Evolutionary conservation across 257 asterid genomes (phyloP).

Genomic region (Nicotiana noctiflora): DNA sequence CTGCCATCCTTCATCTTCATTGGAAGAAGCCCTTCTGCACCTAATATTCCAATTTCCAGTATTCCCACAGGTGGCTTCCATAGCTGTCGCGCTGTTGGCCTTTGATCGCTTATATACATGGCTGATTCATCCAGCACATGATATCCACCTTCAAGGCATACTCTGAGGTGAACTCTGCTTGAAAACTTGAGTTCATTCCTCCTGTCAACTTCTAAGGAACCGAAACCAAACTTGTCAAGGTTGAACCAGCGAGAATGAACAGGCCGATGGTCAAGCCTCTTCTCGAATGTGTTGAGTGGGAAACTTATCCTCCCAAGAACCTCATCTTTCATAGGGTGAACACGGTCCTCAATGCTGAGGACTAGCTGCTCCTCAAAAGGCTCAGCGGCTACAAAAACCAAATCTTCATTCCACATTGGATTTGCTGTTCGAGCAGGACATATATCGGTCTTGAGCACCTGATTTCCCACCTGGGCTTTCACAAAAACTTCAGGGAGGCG

Average conservation of each 20-base stretch:
- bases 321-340: conserved; percentile 53
- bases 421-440: conserved; percentile 45
- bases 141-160: conserved; percentile 82
- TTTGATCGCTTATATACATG: conserved; percentile 58
- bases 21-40: conserved; percentile 65
- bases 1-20: conserved; percentile 71
- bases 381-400: conserved; percentile 63
- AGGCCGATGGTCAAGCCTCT: conserved; percentile 71
- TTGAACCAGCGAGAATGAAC: conserved; percentile 69
- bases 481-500: conserved; percentile 49
- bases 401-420: conserved; percentile 73
- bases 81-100: conserved; percentile 72
- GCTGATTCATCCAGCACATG: conserved; percentile 74
- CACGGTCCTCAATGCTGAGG: conserved; percentile 52
- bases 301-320: conserved; percentile 45
- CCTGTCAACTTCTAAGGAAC: conserved; percentile 38
- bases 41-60: conserved; percentile 59
- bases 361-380: conserved; percentile 75
- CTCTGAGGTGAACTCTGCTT: conserved; percentile 55
- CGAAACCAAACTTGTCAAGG: conserved; percentile 49
- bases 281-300: conserved; percentile 44
- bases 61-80: conserved; percentile 76
- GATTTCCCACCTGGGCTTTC: conserved; percentile 58
- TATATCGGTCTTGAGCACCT: conserved; percentile 42
- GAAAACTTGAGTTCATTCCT: conserved; percentile 53